Conservation (phyloP, 345 rosid species). For the Salix viminalis region DNA sequence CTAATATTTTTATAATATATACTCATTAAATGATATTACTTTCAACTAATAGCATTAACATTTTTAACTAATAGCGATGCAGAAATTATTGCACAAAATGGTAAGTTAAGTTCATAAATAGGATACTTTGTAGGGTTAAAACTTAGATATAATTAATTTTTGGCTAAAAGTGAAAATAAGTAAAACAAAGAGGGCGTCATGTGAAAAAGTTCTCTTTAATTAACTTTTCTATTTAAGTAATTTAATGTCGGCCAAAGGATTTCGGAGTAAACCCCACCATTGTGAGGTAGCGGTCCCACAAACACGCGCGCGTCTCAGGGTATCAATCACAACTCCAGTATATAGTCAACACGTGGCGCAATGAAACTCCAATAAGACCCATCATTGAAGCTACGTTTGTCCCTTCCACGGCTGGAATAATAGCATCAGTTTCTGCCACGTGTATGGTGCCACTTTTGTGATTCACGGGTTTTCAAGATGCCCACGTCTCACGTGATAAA, state of each 20-base stretch:
- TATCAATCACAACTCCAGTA: neutral
- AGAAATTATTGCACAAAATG: neutral
- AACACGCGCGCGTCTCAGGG: constrained; percentile 23
- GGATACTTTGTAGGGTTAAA: neutral
- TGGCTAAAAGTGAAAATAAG: neutral
- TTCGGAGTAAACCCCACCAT: constrained; percentile 30
- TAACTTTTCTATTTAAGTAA: neutral
- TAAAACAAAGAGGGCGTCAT: neutral
- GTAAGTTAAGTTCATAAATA: neutral
- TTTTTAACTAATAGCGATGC: neutral
- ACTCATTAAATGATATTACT: too few relatives aligned
- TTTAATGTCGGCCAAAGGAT: constrained; percentile 40
- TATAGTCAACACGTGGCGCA: constrained; percentile 21
- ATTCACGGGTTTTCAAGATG: constrained; percentile 16
- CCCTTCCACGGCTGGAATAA: constrained; percentile 23
- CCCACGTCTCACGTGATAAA: constrained; percentile 44
- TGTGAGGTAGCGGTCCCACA: constrained; percentile 13
- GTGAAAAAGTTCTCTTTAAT: neutral
- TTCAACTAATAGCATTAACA: too few relatives aligned
- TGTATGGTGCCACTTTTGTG: constrained; percentile 3
- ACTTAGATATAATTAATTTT: neutral
- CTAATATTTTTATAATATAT: too few relatives aligned
- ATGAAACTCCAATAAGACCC: neutral
- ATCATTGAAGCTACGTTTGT: constrained; percentile 15
- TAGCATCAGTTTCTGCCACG: constrained; percentile 26